These are phyloP conservation scores for Xylariaceae sp. DNA, from an alignment of 2,329 filamentous ascomycete species.

Conservation along the genomic window DNA sequence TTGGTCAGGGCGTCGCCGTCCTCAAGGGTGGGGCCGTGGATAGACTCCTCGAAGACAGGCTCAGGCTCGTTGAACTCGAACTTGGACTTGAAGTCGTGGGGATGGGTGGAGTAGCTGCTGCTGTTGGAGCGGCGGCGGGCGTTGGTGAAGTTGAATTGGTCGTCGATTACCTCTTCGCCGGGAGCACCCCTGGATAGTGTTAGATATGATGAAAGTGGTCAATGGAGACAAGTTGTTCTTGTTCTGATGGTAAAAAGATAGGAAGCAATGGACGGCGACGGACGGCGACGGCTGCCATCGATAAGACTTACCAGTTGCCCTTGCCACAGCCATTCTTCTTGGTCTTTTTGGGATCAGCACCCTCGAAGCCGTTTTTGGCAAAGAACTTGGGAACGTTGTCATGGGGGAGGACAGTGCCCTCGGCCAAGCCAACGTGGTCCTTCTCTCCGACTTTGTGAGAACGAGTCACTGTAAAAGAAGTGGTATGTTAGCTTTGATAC, in stretches of 20 bases:
- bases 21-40: conserved; percentile 65
- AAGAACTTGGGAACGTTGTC: conserved; percentile 89
- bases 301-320: conserved; percentile 77
- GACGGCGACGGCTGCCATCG: too few relatives aligned
- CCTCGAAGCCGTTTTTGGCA: conserved; percentile 77
- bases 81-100: conserved; percentile 89
- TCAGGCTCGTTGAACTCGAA: conserved; percentile 88
- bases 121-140: conserved; percentile 90
- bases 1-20: conserved; percentile 56
- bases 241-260: neutral
- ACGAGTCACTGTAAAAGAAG: conserved; percentile 72
- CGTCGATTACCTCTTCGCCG: conserved; percentile 81
- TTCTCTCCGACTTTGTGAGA: conserved; percentile 95
- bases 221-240: neutral
- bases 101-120: conserved; percentile 65
- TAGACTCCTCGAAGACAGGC: conserved; percentile 83
- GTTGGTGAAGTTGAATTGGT: conserved; percentile 78
- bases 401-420: conserved; percentile 64
- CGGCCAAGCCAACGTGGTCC: conserved; percentile 75
- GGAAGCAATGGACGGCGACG: too few relatives aligned
- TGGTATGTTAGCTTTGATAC: conserved; percentile 5
- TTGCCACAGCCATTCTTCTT: conserved; percentile 96
- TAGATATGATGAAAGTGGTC: neutral
- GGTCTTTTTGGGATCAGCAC: conserved; percentile 82
- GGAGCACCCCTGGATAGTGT: conserved; percentile 64